phyloP scores from a whole-genome alignment of 805 yeast genomes.

The Lipomyces chichibuensis region DNA sequence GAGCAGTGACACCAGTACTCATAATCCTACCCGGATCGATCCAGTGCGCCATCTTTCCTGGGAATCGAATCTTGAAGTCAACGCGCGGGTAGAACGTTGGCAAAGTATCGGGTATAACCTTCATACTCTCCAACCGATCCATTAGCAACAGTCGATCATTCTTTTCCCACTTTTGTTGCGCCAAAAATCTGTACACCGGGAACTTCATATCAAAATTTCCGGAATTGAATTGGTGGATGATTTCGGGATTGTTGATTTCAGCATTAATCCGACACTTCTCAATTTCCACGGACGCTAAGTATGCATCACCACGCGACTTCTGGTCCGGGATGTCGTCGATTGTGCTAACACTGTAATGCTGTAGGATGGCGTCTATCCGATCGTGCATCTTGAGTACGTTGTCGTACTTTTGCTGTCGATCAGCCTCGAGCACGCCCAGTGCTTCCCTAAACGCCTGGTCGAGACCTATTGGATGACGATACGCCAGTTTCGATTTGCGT shows the following conservation, averaged over 20 bases:
- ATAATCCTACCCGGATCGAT: conserved; percentile 76
- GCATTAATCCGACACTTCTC: conserved; percentile 56
- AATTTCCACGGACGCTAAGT: not conserved
- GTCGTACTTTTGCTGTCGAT: conserved; percentile 35
- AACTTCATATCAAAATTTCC: conserved; percentile 63
- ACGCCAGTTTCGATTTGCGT: conserved; percentile 41
- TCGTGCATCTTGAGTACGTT: conserved; percentile 8
- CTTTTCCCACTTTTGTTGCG: conserved; percentile 71
- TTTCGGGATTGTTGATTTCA: conserved; percentile 83
- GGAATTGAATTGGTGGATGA: conserved; percentile 62
- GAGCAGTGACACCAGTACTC: conserved; percentile 71
- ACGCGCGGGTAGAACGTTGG: conserved; percentile 84
- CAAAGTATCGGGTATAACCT: conserved; percentile 89
- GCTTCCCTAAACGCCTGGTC: conserved; percentile 70
- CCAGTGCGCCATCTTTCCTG: conserved; percentile 63
- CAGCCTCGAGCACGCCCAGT: conserved; percentile 55
- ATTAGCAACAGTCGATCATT: conserved; percentile 74
- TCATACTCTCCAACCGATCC: conserved; percentile 88
- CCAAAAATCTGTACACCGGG: conserved; percentile 77
- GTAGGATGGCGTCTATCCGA: conserved; percentile 21
- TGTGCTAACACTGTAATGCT: conserved; percentile 1
- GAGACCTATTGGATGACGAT: conserved; percentile 64
- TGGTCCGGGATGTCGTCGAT: conserved; percentile 10
- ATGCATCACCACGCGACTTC: conserved; percentile 16
- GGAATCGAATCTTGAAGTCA: conserved; percentile 74